These are phyloP conservation scores for Kurtzmaniella cleridarum DNA, from an alignment of 805 yeast species.

Conservation along the genomic window DNA sequence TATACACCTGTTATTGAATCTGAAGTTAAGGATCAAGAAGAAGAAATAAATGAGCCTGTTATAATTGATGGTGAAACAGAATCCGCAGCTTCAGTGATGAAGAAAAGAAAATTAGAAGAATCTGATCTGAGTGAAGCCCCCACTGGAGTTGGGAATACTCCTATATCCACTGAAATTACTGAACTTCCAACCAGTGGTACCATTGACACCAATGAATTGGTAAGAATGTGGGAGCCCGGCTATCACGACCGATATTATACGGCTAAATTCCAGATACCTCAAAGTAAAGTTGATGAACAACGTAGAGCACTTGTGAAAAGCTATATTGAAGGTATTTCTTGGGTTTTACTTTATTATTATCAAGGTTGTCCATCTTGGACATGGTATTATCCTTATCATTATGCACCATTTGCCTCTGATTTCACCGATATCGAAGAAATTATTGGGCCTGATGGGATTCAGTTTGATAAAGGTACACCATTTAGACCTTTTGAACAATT, in stretches of 20 bases:
- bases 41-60: slow-evolving; percentile 12
- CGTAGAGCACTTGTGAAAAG: slow-evolving; percentile 58
- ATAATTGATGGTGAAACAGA: slow-evolving; percentile 15
- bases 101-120: slow-evolving; percentile 11
- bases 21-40: slow-evolving; percentile 5
- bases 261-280: slow-evolving; percentile 61
- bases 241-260: slow-evolving; percentile 77
- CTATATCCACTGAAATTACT: slow-evolving; percentile 41
- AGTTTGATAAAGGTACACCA: slow-evolving; percentile 67
- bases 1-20: slow-evolving; percentile 11
- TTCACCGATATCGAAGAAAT: slow-evolving; percentile 52
- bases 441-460: slow-evolving; percentile 40
- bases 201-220: slow-evolving; percentile 3
- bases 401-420: slow-evolving; percentile 96
- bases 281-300: slow-evolving; percentile 48
- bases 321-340: slow-evolving; percentile 93
- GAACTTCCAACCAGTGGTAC: slow-evolving; percentile 16
- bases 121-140: slow-evolving; percentile 21
- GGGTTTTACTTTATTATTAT: slow-evolving; percentile 90
- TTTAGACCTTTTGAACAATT: slow-evolving; percentile 89
- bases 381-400: slow-evolving; percentile 96
- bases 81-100: slow-evolving; percentile 4
- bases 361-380: slow-evolving; percentile 99
- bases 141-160: slow-evolving; percentile 21
- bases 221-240: slow-evolving; percentile 82